Evolutionary conservation across 208 protist genomes (phyloP), one percentile per base, ranked within the genome.

Genomic region (Leishmania guyanensis): DNA sequence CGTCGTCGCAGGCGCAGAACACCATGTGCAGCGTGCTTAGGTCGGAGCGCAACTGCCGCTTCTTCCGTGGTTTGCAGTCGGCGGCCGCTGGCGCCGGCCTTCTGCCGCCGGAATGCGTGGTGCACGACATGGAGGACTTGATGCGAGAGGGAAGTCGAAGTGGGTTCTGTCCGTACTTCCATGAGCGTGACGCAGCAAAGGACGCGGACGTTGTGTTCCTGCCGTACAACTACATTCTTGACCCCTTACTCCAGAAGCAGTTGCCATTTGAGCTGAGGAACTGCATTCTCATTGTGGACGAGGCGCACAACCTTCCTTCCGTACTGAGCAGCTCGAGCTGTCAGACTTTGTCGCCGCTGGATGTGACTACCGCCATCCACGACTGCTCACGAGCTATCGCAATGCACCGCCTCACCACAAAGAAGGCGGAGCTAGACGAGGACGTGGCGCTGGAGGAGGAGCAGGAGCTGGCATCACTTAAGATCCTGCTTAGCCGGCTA

Each of bases 151-250:
- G 96, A 5, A 79, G 82, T 9, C 86, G 86, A 26, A 79, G 80
- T 46, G 87, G 82, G 22, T 97, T 98, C 80, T 99, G 99, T 86
- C 98, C 99, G 20, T 99, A 98, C 83, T 99, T 93, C 89, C 90
- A 93, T 22, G 89, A 98, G 58, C 91, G 97, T 36, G 96, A 98
- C 26, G 81, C 88, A 16, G 74, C 93, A 48, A 90, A 91, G 43
- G 86, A 84, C 8, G 94, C 98, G 8, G 95, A 99, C 76, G 78
- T 99, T n/a, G 88, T 99, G 5, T 98, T 99, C 78, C 90, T 98
- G 89, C 99, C 99, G 29, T 99, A 99, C 90, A 99, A 99, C 91
- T 99, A 99, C 85, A 73, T 99, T 0, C 89, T 99, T 54, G 98
- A 99, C 81, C 82, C 91, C 4, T 76, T 69, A 1, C 87, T 99